Conservation (phyloP, 2,329 filamentous ascomycete genomes). For the Madurella fahalii region DNA sequence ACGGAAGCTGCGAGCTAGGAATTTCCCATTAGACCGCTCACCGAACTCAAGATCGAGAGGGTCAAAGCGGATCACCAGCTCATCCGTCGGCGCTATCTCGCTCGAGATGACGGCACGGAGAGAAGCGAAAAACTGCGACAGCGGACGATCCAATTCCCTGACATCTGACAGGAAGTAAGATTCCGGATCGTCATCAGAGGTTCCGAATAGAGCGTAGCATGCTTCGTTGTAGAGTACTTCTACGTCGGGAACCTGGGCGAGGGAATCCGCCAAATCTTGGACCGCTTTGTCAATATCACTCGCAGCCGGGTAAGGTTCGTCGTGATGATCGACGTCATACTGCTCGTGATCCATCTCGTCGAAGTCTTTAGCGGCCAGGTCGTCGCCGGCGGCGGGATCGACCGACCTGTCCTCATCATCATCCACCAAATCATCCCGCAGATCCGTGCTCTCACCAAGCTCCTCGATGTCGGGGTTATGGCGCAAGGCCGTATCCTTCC, state of each 20-base stretch:
- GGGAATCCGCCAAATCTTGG: slow-evolving; percentile 9
- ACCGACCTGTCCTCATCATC: slow-evolving; percentile 1
- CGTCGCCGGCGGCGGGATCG: not conserved
- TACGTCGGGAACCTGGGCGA: slow-evolving; percentile 24
- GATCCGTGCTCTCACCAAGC: not conserved
- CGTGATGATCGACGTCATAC: slow-evolving; percentile 1
- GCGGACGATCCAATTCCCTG: slow-evolving; percentile 39
- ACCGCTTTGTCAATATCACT: slow-evolving; percentile 24
- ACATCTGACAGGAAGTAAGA: slow-evolving; percentile 45
- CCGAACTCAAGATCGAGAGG: slow-evolving; percentile 51
- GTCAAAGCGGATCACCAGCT: slow-evolving; percentile 49
- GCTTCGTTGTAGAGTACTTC: slow-evolving; percentile 32
- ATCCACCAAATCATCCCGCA: slow-evolving; percentile 1
- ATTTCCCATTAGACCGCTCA: slow-evolving; percentile 31
- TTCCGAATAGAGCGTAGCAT: slow-evolving; percentile 33
- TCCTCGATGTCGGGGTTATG: slow-evolving; percentile 3
- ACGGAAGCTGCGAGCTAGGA: slow-evolving; percentile 24
- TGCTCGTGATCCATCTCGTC: slow-evolving; percentile 7
- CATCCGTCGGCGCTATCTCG: slow-evolving; percentile 44
- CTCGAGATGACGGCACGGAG: slow-evolving; percentile 44
- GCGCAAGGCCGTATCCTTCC: not conserved
- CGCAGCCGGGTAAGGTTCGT: not conserved
- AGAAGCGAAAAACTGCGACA: slow-evolving; percentile 42
- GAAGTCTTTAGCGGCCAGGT: not conserved
- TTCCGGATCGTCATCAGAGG: slow-evolving; percentile 35